Conservation (phyloP, 2,329 filamentous ascomycete species). For the Diaporthe helianthi region DNA sequence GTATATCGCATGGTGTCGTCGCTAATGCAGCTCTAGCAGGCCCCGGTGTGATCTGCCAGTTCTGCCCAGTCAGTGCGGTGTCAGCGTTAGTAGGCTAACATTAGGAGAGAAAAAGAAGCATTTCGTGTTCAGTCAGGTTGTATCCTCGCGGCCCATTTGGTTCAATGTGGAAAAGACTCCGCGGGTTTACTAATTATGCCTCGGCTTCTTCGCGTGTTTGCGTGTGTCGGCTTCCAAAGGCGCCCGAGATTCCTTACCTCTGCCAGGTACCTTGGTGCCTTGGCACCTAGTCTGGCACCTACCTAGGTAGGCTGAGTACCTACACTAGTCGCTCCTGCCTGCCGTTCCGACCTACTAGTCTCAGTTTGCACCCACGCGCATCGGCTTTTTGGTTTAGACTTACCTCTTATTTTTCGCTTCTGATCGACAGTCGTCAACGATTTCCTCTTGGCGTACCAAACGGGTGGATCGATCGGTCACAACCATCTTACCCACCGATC, state of each 20-base stretch:
- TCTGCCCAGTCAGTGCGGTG: not conserved
- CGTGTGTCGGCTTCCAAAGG: slow-evolving; percentile 6
- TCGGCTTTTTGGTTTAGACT: not conserved
- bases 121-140: slow-evolving; percentile 11
- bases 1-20: not conserved
- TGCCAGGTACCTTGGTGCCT: too few species aligned
- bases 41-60: not conserved
- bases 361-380: slow-evolving; percentile 7
- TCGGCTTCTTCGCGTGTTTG: not conserved
- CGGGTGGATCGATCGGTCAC: slow-evolving; percentile 13
- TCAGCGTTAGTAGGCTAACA: slow-evolving; percentile 1
- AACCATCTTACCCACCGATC: not conserved
- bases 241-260: not conserved
- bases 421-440: not conserved
- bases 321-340: too few species aligned
- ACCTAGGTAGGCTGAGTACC: too few species aligned
- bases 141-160: not conserved
- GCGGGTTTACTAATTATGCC: slow-evolving; percentile 2
- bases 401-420: slow-evolving; percentile 1
- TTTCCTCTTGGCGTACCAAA: slow-evolving; percentile 3
- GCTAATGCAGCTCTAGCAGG: not conserved
- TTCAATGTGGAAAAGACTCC: slow-evolving; percentile 17
- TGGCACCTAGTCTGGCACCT: too few species aligned
- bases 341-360: slow-evolving; percentile 10
- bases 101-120: not conserved